Evolutionary conservation across 169 alveolate genomes (phyloP), one percentile per base, ranked within the genome.

Genomic region (Plasmodium gallinaceum): DNA sequence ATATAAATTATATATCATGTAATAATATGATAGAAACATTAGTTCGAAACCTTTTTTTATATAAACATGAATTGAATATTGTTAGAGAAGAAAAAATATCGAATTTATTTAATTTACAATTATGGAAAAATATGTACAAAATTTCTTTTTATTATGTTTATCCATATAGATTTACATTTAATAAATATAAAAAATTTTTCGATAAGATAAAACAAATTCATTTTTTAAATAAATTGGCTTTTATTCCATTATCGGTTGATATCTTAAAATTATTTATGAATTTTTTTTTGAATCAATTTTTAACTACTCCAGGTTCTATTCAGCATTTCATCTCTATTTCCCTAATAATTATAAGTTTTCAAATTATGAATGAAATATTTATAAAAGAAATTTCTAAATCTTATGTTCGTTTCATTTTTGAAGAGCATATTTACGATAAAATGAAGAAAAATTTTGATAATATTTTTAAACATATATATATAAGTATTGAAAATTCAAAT

Each of bases 291-390:
- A 78, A 65, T 18, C 89, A 78, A 45, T 16, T 64, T 6, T 70
- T 78, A 24, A 39, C 20, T 32, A 78, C 89, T 18, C 89, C 71
- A 7, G 75, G 78, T 0, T 20, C 64, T 9, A 78, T 78, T 16
- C 75, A 78, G 37, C 89, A 78, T 26, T 78, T 78, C 48, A 78
- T 78, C 14, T 78, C 74, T n/a, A 78, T 78, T 48, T 78, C 89
- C 14, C 45, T 78, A 16, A 20, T 64, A 20, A 78, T 78, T 64
- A 65, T 78, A 4, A 42, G 78, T 69, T 65, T 78, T 58, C 89
- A 78, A 24, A 54, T 78, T 48, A 78, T 78, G 89, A 78, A 78
- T 78, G 89, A 78, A 51, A 57, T 78, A 18, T 78, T 78, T 58
- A 78, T 78, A 64, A 54, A 70, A 65, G 89, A 78, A 45, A 78